These are phyloP conservation scores for Gossypium lobatum DNA, from an alignment of 441 rosid genomes.

Conservation along the genomic window DNA sequence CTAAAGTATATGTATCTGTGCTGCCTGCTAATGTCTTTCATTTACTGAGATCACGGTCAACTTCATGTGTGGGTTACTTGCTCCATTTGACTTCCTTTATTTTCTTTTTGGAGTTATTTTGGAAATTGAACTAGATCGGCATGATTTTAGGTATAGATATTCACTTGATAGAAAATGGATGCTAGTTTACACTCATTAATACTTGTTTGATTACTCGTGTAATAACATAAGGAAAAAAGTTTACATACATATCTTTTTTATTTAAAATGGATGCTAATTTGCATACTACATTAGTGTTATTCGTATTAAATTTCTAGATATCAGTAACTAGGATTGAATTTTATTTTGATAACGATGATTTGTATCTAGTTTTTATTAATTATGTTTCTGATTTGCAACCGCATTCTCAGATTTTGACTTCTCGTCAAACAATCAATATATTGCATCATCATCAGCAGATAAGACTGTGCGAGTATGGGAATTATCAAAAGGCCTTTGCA, in stretches of 20 bases:
- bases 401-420: slow-evolving; percentile 77
- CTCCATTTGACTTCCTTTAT: not conserved
- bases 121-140: not conserved
- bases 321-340: not conserved
- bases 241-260: not conserved
- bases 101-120: not conserved
- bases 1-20: slow-evolving; percentile 5
- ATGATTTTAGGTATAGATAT: not conserved
- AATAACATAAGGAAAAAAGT: too few relatives aligned
- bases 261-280: not conserved
- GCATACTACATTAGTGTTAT: not conserved
- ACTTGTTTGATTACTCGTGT: too few relatives aligned
- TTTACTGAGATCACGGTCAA: not conserved
- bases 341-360: not conserved
- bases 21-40: slow-evolving; percentile 10
- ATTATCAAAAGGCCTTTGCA: slow-evolving; percentile 79
- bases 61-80: not conserved
- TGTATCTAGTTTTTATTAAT: slow-evolving; percentile 10
- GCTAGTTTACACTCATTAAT: not conserved
- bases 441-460: slow-evolving; percentile 87
- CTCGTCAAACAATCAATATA: slow-evolving; percentile 92
- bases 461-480: slow-evolving; percentile 98
- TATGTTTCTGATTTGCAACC: slow-evolving; percentile 19
- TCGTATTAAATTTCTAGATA: not conserved
- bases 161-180: not conserved